Base-by-base conservation (phyloP, 2,329 filamentous ascomycete species). In the Calonectria fujianensis region DNA sequence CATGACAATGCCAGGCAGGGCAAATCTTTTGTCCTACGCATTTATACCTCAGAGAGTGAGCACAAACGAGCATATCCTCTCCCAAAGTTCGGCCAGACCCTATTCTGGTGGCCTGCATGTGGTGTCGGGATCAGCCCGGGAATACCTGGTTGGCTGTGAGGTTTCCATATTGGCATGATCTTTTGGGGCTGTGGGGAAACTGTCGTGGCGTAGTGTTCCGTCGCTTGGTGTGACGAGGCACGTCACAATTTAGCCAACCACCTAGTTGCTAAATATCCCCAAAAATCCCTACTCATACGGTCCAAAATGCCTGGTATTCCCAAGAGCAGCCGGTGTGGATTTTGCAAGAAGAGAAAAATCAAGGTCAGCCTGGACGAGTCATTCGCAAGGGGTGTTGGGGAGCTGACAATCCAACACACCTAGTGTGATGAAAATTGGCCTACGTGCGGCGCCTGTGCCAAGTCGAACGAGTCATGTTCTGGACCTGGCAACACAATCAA, bases 391-490 rank as follows among this genome's bases (percentile, higher is more conserved):
- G 20, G 16, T 11, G 13, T 8, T 1, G 16, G 10, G 18, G 20
- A 65, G 10, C 61, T 65, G 29, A 65, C 61, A 20, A 24, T 31
- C 8, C 27, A n/a, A 50, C 3, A 18, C 11, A 18, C 11, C 16
- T 10, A 65, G 61, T 65, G 61, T 6, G 61, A 65, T 48, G 61
- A 65, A 65, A 65, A 65, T 29, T 65, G 61, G 61, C 61, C 61
- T 32, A 65, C 61, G 6, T 65, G 61, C 29, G 39, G 61, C 27
- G 37, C 61, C 16, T 65, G 61, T 65, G 27, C 61, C 61, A 65
- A 50, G 20, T 11, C 61, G 18, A 65, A 50, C 18, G 39, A 65
- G 20, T 9, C 41, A 20, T 65, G 61, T 35, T 65, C 61, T 50
- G 39, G 61, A 14, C 61, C 61, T 11, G 41, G 61, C 9, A 32